phyloP scores from a whole-genome alignment of 2,329 filamentous ascomycete species.

The Kalmusia sp. region DNA sequence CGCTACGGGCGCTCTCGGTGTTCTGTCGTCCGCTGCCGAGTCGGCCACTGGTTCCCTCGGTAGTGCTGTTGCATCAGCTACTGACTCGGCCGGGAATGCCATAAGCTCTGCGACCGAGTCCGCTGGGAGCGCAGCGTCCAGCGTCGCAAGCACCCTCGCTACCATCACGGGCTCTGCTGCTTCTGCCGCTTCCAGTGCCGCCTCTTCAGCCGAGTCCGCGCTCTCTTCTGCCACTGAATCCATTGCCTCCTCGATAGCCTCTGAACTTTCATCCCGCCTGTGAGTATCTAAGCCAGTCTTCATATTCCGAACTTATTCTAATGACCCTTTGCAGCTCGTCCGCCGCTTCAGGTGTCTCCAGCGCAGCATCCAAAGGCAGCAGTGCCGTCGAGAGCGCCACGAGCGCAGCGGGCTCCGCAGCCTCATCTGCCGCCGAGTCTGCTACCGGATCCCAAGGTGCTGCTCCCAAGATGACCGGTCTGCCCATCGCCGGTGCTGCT shows the following conservation, averaged over 20 bases:
- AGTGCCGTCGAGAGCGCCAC: conserved; percentile 18
- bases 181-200: conserved; percentile 4
- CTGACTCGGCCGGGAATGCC: conserved; percentile 18
- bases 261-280: conserved; percentile 10
- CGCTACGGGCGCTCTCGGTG: conserved; percentile 26
- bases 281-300: background rate
- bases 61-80: conserved; percentile 16
- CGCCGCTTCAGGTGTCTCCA: conserved; percentile 5
- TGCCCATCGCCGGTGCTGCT: conserved; percentile 45
- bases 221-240: background rate
- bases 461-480: conserved; percentile 44
- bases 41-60: conserved; percentile 12
- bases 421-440: conserved; percentile 17
- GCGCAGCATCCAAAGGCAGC: conserved; percentile 5
- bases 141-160: conserved; percentile 3
- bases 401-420: conserved; percentile 16
- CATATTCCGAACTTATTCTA: background rate
- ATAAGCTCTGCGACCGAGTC: conserved; percentile 7
- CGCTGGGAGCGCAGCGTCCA: conserved; percentile 1
- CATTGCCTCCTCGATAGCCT: conserved; percentile 10
- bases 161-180: conserved; percentile 8
- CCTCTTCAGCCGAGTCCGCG: background rate
- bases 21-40: conserved; percentile 31
- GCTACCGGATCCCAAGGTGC: conserved; percentile 14
- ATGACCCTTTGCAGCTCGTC: conserved; percentile 3